Percentiles rank a stretch among this genome's conserved stretches.
These are phyloP conservation scores for Dothiorella sarmentorum DNA, from an alignment of 2,329 filamentous ascomycete species.

Conservation along the genomic window DNA sequence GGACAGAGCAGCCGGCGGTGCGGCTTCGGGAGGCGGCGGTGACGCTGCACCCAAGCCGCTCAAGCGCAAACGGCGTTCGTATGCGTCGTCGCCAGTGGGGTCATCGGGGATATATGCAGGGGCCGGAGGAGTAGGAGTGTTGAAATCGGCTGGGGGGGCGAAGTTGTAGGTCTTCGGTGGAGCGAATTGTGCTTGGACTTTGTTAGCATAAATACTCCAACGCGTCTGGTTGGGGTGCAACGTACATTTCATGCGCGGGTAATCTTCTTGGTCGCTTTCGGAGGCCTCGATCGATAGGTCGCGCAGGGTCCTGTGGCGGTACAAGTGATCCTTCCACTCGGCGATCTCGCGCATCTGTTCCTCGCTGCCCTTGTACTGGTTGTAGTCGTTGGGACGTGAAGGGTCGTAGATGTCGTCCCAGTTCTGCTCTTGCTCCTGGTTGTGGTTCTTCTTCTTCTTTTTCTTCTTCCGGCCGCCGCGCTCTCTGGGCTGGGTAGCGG, in stretches of 20 bases:
- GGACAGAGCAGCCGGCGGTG: slow-evolving; percentile 35
- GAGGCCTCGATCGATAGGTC: slow-evolving; percentile 10
- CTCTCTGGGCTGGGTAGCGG: slow-evolving; percentile 57
- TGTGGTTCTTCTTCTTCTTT: slow-evolving; percentile 69
- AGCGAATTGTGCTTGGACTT: slow-evolving; percentile 44
- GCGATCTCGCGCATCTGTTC: slow-evolving; percentile 75
- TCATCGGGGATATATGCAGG: slow-evolving; percentile 44
- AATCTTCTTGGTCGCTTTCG: slow-evolving; percentile 50
- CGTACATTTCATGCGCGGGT: slow-evolving; percentile 45
- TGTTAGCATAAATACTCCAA: not conserved
- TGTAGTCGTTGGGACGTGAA: slow-evolving; percentile 74
- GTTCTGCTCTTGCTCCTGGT: slow-evolving; percentile 60
- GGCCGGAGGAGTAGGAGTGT: slow-evolving; percentile 28
- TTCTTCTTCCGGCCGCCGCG: slow-evolving; percentile 68
- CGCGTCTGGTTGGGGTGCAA: not conserved
- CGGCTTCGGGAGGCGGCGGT: slow-evolving; percentile 18
- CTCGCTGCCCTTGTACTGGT: slow-evolving; percentile 79
- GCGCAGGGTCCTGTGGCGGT: slow-evolving; percentile 23
- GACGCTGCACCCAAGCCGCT: slow-evolving; percentile 37
- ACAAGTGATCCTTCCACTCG: slow-evolving; percentile 80
- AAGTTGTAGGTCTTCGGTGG: slow-evolving; percentile 48
- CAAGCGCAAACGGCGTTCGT: slow-evolving; percentile 59
- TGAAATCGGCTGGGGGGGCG: slow-evolving; percentile 48
- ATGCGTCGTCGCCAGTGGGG: slow-evolving; percentile 66
- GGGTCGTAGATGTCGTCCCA: slow-evolving; percentile 94